Conservation (phyloP, 2,329 filamentous ascomycete genomes). For the Fusarium hainanense region DNA sequence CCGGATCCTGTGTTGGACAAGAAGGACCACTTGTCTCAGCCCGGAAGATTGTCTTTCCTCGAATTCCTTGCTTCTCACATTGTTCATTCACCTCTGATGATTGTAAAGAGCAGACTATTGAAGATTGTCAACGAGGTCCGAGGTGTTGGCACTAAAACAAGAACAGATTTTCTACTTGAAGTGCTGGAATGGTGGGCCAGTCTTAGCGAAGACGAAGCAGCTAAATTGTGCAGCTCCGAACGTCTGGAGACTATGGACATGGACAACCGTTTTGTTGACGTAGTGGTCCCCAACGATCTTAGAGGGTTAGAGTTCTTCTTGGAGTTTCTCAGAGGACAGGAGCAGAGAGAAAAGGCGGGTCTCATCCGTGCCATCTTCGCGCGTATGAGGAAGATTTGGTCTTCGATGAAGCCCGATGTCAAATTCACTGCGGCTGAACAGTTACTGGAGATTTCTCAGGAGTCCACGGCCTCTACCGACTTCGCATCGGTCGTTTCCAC, state of each 20-base stretch:
- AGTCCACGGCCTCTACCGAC: constrained; percentile 50
- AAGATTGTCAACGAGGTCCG: constrained; percentile 78
- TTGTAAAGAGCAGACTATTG: constrained; percentile 78
- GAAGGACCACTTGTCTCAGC: constrained; percentile 67
- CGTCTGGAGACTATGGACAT: constrained; percentile 56
- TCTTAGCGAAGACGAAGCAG: constrained; percentile 63
- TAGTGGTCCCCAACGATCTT: constrained; percentile 65
- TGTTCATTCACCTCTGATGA: constrained; percentile 72
- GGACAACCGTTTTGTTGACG: constrained; percentile 60
- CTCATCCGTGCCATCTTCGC: constrained; percentile 74
- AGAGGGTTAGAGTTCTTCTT: constrained; percentile 65
- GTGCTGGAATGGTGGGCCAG: constrained; percentile 75
- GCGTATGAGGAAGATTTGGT: constrained; percentile 78
- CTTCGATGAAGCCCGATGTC: constrained; percentile 72
- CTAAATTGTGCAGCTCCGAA: constrained; percentile 54
- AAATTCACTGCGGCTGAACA: constrained; percentile 69
- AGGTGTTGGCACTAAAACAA: constrained; percentile 73
- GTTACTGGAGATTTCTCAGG: constrained; percentile 71
- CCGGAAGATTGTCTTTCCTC: constrained; percentile 72
- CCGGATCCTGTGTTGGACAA: constrained; percentile 58
- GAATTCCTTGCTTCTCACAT: constrained; percentile 80
- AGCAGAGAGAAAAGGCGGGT: constrained; percentile 55
- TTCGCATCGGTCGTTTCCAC: constrained; percentile 56
- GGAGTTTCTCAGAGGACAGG: constrained; percentile 56
- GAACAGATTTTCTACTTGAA: constrained; percentile 81